phyloP scores from a whole-genome alignment of 345 rosid species.

The thale cress (Arabidopsis thaliana) region TAIR10.1 NC_003076.8:7258501-7259000 shows the following conservation, averaged over 20 bases:
- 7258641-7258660: conserved; percentile 29
- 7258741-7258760: conserved; percentile 41
- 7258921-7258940: conserved; percentile 26
- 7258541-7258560: conserved; percentile 38
- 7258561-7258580: conserved; percentile 48
- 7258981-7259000: conserved; percentile 54
- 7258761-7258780: conserved; percentile 29
- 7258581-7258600: conserved; percentile 38
- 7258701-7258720: conserved; percentile 20
- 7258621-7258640: conserved; percentile 46
- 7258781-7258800: neutral
- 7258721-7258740: conserved; percentile 35
- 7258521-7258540: conserved; percentile 25
- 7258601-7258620: conserved; percentile 43
- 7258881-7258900: conserved; percentile 21
- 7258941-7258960: conserved; percentile 59
- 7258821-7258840: conserved; percentile 44
- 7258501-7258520: neutral
- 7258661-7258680: conserved; percentile 26
- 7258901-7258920: neutral
- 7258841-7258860: conserved; percentile 36
- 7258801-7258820: conserved; percentile 41
- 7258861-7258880: conserved; percentile 18
- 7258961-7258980: conserved; percentile 63
- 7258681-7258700: conserved; percentile 32